These are phyloP conservation scores for Dissoconium aciculare DNA, from an alignment of 2,329 filamentous ascomycete species.

Conservation along the genomic window DNA sequence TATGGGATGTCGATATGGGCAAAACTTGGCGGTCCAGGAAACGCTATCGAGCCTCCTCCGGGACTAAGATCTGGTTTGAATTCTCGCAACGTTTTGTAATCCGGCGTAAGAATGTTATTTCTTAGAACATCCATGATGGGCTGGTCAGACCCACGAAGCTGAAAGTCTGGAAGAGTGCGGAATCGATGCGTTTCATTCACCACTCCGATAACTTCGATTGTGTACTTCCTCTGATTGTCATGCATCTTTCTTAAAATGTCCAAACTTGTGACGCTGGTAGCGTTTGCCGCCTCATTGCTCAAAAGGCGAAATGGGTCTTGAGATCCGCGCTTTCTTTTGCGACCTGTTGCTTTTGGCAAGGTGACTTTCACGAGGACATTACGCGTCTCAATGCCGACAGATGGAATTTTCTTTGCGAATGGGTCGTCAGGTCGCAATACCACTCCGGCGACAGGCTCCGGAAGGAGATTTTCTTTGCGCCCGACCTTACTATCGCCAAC, in stretches of 20 bases:
- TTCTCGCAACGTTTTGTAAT: slow-evolving; percentile 44
- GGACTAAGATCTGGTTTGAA: slow-evolving; percentile 47
- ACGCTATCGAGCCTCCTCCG: slow-evolving; percentile 51
- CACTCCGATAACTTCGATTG: slow-evolving; percentile 30
- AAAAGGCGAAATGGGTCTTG: slow-evolving; percentile 36
- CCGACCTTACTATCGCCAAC: slow-evolving; percentile 19
- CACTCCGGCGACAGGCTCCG: slow-evolving; percentile 44
- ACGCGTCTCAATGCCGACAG: slow-evolving; percentile 59
- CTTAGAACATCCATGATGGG: slow-evolving; percentile 57
- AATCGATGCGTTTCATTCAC: slow-evolving; percentile 77
- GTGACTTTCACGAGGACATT: slow-evolving; percentile 78
- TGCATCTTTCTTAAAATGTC: slow-evolving; percentile 19
- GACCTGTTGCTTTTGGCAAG: slow-evolving; percentile 71
- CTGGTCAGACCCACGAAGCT: slow-evolving; percentile 28
- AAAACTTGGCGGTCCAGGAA: slow-evolving; percentile 18
- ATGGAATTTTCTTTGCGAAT: slow-evolving; percentile 62
- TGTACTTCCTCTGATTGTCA: slow-evolving; percentile 18
- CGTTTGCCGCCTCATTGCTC: slow-evolving; percentile 3
- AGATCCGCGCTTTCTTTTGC: slow-evolving; percentile 70
- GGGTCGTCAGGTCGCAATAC: slow-evolving; percentile 68
- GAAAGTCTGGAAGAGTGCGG: slow-evolving; percentile 72
- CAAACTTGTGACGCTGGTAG: neutral
- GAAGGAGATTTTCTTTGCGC: slow-evolving; percentile 11
- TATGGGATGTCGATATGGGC: slow-evolving; percentile 19
- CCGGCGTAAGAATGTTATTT: slow-evolving; percentile 54